Base-by-base conservation (phyloP, 176 grass and related monocot genomes). In the Aegilops umbellulata region DNA sequence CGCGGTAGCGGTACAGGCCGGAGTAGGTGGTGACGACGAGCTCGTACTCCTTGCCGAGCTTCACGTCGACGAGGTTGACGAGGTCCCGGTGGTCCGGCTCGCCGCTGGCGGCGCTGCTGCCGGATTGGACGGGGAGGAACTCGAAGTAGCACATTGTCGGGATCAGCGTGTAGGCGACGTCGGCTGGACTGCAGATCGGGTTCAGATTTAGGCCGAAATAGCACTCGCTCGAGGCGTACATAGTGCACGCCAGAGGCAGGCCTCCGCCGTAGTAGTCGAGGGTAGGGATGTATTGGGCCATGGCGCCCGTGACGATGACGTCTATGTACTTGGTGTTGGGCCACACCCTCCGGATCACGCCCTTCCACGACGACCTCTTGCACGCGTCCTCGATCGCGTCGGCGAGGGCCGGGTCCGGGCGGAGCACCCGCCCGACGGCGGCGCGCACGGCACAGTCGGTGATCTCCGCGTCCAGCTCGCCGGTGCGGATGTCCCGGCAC, bases 191-290 rank as follows among this genome's bases (percentile, higher is more conserved):
- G 87, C 93, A 94, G 93, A 95, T 94, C 15, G 96, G 96, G 34
- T 89, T 86, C 2, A 98, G 88, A 83, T 98, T 98, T 82, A 98
- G 83, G 5, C 96, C 96, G 49, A 98, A 95, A 73, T 98, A 98
- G 86, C 96, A 95, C 84, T 98, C 96, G 2, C 93, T 95, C 14
- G 96, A 98, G 8, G 91, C 96, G 82, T 98, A 98, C 96, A 98
- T 98, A 67, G 96, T 98, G 91, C 96, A 98, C 7, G 91, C 85
- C 13, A 98, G 78, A 25, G 96, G 96, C 77, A 98, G 83, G 4
- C 92, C 84, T 0, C 84, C 90, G 29, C 96, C 90, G 63, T 98
- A 98, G 84, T 94, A 88, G 22, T 95, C 96, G 3, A 98, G 86
- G 7, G 88, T 94, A 0, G 91, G 92, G 61, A 98, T 94, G 84